Evolutionary conservation across 2,329 filamentous ascomycete genomes (phyloP), one percentile per base, ranked within the genome.

Genomic region (Fusarium nodosum): DNA sequence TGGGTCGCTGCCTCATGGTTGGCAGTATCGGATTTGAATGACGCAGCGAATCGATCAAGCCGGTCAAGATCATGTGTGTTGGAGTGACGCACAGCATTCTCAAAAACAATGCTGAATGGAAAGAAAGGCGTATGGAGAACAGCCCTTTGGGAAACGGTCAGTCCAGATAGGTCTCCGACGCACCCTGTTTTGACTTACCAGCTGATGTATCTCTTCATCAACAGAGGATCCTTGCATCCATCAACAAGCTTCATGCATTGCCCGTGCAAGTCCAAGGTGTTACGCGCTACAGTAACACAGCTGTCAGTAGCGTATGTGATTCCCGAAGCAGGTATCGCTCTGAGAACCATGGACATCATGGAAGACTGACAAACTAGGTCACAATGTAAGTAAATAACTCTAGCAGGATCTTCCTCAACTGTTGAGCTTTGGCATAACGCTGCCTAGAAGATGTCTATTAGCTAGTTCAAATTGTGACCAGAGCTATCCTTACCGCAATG

Each of bases 31-130:
- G 74, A 61, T 30, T 66, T 52, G 13, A 81, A 66, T 1, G 79
- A 81, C 7, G 66, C 62, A 6, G 74, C 69, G 41, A 81, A 81
- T 6, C 66, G 54, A 13, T 80, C 75, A 2, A 81, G 48, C 4
- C 68, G 69, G 3, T 24, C 36, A 2, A 73, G 24, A 10, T 73
- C 71, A 1, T 56, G 48, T 5, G 20, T 1, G 11, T 64, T 39
- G 1, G 11, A 66, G 51, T 53, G 36, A 38, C 77, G 72, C 28
- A 81, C 67, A 7, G 72, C 72, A 10, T 73, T 74, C 1, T 74
- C 76, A 50, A 81, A 78, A 1, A 81, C 41, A 7, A 81, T 78
- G 46, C 74, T 80, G 51, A 81, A 82, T 3, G 80, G 75, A 3
- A 79, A 75, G 58, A 81, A 82, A 5, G 80, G 79, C 2, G 66